Conservation (phyloP, 495 filamentous ascomycete species). For the Gamarada debralockiae region DNA sequence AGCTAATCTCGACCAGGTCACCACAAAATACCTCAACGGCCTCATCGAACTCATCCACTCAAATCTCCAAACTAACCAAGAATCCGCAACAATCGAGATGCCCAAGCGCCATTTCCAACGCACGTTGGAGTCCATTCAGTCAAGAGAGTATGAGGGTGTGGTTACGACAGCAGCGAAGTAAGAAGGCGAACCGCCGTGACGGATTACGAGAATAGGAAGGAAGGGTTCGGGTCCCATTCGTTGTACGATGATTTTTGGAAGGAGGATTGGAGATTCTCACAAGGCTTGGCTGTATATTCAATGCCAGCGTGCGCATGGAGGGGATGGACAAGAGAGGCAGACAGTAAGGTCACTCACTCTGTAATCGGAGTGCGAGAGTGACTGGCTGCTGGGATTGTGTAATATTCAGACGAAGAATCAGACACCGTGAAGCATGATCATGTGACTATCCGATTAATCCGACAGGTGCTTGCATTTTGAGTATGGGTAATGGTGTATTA, state of each 20-base stretch:
- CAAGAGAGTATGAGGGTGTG: constrained; percentile 92
- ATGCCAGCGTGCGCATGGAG: neutral
- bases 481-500: no score
- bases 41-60: constrained; percentile 98
- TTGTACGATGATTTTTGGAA: constrained; percentile 8
- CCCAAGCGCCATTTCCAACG: constrained; percentile 90
- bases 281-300: constrained; percentile 7
- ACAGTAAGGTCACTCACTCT: neutral
- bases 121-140: constrained; percentile 87
- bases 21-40: constrained; percentile 95
- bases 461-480: no score
- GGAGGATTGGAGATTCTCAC: constrained; percentile 5
- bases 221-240: constrained; percentile 3
- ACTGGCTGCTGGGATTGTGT: neutral
- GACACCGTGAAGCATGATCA: neutral
- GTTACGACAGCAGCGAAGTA: constrained; percentile 25
- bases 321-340: neutral
- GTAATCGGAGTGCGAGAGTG: neutral
- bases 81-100: constrained; percentile 72
- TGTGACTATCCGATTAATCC: neutral
- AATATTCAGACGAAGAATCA: neutral
- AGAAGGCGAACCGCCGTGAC: neutral
- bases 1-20: constrained; percentile 58
- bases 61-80: constrained; percentile 83
- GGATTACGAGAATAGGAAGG: neutral